These are phyloP conservation scores for Syncephalastrum monosporum DNA, from an alignment of 371 early-diverging fungal species.

Conservation along the genomic window DNA sequence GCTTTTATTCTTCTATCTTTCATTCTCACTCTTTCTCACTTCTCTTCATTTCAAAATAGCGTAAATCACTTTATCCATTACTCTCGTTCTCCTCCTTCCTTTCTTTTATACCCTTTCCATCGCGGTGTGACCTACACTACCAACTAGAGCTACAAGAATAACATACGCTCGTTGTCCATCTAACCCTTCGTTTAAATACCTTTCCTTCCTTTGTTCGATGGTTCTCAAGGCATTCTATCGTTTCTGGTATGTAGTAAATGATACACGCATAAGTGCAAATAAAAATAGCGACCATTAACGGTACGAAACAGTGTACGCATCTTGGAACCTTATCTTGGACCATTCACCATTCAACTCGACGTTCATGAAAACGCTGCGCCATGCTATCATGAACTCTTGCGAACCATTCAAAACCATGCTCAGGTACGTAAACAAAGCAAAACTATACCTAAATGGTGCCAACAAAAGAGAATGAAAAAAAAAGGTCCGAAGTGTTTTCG, in stretches of 20 bases:
- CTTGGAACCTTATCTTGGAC: slow-evolving; percentile 12
- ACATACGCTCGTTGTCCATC: too few species aligned
- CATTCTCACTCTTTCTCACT: background rate
- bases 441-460: background rate
- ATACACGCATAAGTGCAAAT: background rate
- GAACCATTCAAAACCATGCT: slow-evolving; percentile 16
- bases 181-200: too few species aligned
- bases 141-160: too few species aligned
- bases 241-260: slow-evolving; percentile 15
- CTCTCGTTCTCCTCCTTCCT: background rate
- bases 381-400: slow-evolving; percentile 13
- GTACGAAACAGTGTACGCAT: slow-evolving; percentile 17
- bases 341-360: slow-evolving; percentile 18
- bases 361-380: slow-evolving; percentile 18
- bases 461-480: background rate
- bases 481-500: too few species aligned
- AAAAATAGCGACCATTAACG: background rate
- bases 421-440: slow-evolving; percentile 10
- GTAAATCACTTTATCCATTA: too few species aligned
- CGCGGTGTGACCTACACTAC: too few species aligned
- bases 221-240: slow-evolving; percentile 14
- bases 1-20: background rate
- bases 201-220: background rate
- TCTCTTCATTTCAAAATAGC: background rate
- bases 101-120: background rate